A percentile compares a stretch with the other conserved stretches of the same genome.
phyloP scores from a whole-genome alignment of 1,284 basidiomycete species.

The Rhodotorula mucilaginosa region DNA sequence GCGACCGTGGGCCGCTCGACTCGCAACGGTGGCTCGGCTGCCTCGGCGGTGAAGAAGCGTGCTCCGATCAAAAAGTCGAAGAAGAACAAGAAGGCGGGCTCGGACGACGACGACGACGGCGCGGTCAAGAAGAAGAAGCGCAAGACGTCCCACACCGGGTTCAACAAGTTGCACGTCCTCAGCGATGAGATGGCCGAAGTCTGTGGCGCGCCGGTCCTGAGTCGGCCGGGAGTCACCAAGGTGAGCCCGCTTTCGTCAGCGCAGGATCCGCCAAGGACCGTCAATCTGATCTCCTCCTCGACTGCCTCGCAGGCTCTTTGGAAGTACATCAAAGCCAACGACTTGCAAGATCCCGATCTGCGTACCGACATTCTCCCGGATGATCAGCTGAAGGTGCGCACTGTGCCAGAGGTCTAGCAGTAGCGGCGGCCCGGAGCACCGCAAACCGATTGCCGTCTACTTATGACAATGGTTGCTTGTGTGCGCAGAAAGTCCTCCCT shows the following conservation, averaged over 20 bases:
- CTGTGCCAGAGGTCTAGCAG: neutral
- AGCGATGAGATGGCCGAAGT: constrained; percentile 21
- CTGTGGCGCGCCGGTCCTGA: constrained; percentile 19
- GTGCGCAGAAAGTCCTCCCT: constrained; percentile 4
- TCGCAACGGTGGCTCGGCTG: neutral
- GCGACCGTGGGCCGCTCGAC: neutral
- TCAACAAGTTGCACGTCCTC: constrained; percentile 33
- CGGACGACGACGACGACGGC: constrained; percentile 16
- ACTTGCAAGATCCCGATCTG: constrained; percentile 25
- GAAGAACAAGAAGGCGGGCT: constrained; percentile 19
- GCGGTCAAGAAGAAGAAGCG: constrained; percentile 19
- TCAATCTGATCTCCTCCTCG: too few relatives aligned
- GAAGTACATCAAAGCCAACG: constrained; percentile 35
- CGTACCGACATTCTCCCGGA: constrained; percentile 29
- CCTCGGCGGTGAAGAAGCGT: neutral
- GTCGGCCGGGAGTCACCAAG: constrained; percentile 30
- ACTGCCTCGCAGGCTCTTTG: constrained; percentile 10
- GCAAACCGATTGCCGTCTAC: too few relatives aligned
- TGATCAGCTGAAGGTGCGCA: constrained; percentile 10
- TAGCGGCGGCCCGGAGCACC: too few relatives aligned
- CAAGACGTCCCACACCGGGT: constrained; percentile 15
- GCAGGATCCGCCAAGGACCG: too few relatives aligned
- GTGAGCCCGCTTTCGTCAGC: too few relatives aligned
- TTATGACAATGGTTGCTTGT: too few relatives aligned
- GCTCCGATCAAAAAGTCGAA: constrained; percentile 9